A percentile compares a stretch with the other conserved stretches of the same genome.
Evolutionary conservation across 2,329 filamentous ascomycete genomes (phyloP).

Genomic region (Pseudogymnoascus sp.): DNA sequence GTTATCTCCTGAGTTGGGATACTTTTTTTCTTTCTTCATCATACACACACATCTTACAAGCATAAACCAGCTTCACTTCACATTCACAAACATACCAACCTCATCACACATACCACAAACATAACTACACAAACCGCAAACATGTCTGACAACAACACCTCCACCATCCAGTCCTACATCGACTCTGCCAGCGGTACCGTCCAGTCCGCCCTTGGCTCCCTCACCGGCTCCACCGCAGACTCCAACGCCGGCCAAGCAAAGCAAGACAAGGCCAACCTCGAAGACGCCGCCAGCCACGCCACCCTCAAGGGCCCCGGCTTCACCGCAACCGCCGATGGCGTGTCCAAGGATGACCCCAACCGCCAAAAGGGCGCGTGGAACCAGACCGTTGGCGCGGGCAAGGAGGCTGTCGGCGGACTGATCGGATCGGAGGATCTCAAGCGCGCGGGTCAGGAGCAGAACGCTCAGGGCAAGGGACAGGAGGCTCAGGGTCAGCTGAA

Average conservation of each 20-base stretch:
- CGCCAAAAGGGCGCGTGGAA: slow-evolving; percentile 70
- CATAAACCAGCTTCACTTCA: slow-evolving; percentile 12
- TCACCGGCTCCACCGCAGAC: slow-evolving; percentile 66
- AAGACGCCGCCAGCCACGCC: slow-evolving; percentile 68
- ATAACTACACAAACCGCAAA: slow-evolving; percentile 18
- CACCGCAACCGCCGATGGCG: slow-evolving; percentile 59
- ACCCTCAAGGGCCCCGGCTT: slow-evolving; percentile 66
- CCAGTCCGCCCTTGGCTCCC: slow-evolving; percentile 61
- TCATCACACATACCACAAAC: slow-evolving; percentile 11
- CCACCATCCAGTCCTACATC: slow-evolving; percentile 70
- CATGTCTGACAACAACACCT: slow-evolving; percentile 49
- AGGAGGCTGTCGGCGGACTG: slow-evolving; percentile 70
- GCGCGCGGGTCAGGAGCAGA: slow-evolving; percentile 66
- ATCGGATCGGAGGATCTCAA: slow-evolving; percentile 71
- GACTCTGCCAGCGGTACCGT: slow-evolving; percentile 65
- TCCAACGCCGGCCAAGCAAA: slow-evolving; percentile 33
- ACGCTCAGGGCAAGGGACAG: slow-evolving; percentile 68
- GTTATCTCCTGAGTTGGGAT: neutral
- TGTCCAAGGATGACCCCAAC: slow-evolving; percentile 63
- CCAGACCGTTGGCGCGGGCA: slow-evolving; percentile 79
- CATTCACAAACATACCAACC: slow-evolving; percentile 6
- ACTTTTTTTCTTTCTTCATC: neutral
- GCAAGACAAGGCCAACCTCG: slow-evolving; percentile 55
- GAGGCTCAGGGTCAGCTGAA: slow-evolving; percentile 75
- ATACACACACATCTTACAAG: neutral